phyloP scores from a whole-genome alignment of 768 basidiomycete genomes.

The Favolaschia claudopus region DNA sequence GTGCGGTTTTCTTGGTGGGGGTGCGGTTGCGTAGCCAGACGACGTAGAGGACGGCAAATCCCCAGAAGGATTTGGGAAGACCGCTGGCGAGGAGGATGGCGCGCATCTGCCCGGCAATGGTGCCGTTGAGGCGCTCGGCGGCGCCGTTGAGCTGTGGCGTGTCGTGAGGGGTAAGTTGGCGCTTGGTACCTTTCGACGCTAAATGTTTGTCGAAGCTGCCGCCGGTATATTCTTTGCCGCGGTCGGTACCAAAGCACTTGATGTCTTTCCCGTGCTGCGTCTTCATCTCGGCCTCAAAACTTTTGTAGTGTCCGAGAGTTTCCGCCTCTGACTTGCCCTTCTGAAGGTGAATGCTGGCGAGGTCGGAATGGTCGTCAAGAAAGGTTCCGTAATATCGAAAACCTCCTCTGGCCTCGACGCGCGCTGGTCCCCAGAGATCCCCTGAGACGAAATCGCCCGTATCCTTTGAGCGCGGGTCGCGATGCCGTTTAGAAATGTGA shows the following conservation, averaged over 20 bases:
- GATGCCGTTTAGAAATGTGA: constrained; percentile 5
- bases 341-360: constrained; percentile 17
- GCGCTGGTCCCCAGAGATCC: constrained; percentile 34
- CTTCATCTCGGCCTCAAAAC: not conserved
- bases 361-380: constrained; percentile 28
- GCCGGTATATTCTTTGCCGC: not conserved
- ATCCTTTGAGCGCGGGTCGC: constrained; percentile 2
- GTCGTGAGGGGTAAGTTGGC: not conserved
- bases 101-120: constrained; percentile 24
- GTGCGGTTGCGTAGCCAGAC: no score
- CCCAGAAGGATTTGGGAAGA: constrained; percentile 31
- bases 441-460: constrained; percentile 8
- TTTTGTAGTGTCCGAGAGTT: not conserved
- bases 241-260: not conserved
- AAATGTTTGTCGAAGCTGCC: constrained; percentile 1
- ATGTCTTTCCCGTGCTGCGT: not conserved
- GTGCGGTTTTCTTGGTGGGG: no score
- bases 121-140: constrained; percentile 36
- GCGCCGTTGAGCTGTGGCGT: constrained; percentile 34
- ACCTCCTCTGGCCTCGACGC: not conserved
- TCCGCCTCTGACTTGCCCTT: not conserved
- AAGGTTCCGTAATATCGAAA: constrained; percentile 31
- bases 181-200: not conserved
- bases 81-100: constrained; percentile 29
- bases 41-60: constrained; percentile 21